A percentile compares a stretch with the other conserved stretches of the same genome.
These are phyloP conservation scores for Cladosporium sp. DNA, from an alignment of 2,329 filamentous ascomycete species.

Conservation along the genomic window DNA sequence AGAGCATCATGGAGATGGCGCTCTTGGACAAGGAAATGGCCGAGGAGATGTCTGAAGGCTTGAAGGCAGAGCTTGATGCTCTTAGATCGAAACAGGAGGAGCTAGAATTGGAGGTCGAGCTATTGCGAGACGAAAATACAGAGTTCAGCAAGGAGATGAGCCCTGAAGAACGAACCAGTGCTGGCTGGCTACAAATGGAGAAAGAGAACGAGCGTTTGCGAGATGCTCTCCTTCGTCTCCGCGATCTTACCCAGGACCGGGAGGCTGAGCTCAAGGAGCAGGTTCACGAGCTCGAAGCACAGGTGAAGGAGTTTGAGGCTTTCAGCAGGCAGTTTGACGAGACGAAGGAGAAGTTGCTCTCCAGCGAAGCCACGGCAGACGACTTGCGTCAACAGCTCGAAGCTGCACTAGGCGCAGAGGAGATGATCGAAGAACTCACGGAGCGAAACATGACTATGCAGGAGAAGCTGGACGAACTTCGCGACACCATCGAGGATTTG, in stretches of 20 bases:
- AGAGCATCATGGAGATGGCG: conserved; percentile 78
- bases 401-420: conserved; percentile 79
- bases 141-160: conserved; percentile 82
- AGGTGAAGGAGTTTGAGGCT: conserved; percentile 39
- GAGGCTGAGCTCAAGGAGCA: conserved; percentile 75
- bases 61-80: conserved; percentile 74
- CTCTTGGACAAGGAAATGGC: conserved; percentile 93
- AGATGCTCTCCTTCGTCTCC: conserved; percentile 76
- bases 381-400: conserved; percentile 90
- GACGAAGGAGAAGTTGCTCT: conserved; percentile 67
- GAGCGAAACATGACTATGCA: conserved; percentile 81
- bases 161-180: conserved; percentile 78
- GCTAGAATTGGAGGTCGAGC: conserved; percentile 80
- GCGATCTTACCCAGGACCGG: conserved; percentile 82
- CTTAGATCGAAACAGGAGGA: conserved; percentile 76
- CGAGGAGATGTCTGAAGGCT: conserved; percentile 83
- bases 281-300: conserved; percentile 34
- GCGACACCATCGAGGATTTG: conserved; percentile 77
- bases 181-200: conserved; percentile 89
- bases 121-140: conserved; percentile 80
- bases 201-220: conserved; percentile 81
- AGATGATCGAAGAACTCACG: conserved; percentile 89
- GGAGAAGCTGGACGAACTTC: conserved; percentile 79
- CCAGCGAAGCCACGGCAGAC: conserved; percentile 71
- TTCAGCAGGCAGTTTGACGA: conserved; percentile 59